Evolutionary conservation across 2,329 filamentous ascomycete species (phyloP).

Genomic region (Stromatinia cepivora): DNA sequence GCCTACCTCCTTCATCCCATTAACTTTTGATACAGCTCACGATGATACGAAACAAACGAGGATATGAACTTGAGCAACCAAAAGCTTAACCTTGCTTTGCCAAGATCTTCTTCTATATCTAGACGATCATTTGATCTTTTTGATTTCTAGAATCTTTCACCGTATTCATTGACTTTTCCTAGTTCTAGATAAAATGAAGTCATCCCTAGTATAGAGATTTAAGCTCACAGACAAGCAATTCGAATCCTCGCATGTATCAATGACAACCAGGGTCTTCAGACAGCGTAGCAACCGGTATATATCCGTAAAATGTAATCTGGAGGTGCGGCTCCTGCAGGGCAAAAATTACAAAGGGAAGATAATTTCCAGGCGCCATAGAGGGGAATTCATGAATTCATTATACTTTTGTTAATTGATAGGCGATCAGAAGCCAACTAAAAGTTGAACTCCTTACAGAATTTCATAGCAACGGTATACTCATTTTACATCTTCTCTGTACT

Average conservation of each 20-base stretch:
- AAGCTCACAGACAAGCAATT: slow-evolving; percentile 11
- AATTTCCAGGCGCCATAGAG: neutral
- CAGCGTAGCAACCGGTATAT: slow-evolving; percentile 10
- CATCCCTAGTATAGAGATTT: slow-evolving; percentile 2
- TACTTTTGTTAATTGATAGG: slow-evolving; percentile 1
- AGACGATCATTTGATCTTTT: neutral
- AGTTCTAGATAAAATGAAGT: neutral
- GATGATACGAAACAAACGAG: neutral
- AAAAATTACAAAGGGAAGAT: neutral
- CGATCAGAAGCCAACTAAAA: neutral
- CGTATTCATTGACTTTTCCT: neutral
- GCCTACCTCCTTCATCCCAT: slow-evolving; percentile 14
- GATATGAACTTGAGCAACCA: neutral
- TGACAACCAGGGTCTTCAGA: neutral
- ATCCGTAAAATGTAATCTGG: neutral
- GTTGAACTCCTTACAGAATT: neutral
- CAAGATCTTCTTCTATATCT: neutral
- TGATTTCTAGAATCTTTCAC: neutral
- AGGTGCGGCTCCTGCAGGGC: neutral
- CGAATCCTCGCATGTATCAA: slow-evolving; percentile 7
- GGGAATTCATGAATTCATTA: neutral
- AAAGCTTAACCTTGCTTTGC: neutral
- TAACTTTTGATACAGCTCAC: neutral
- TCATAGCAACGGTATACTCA: neutral
- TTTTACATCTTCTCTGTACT: neutral